Evolutionary conservation across 768 basidiomycete species (phyloP).

Genomic region (Phallus indusiatus): DNA sequence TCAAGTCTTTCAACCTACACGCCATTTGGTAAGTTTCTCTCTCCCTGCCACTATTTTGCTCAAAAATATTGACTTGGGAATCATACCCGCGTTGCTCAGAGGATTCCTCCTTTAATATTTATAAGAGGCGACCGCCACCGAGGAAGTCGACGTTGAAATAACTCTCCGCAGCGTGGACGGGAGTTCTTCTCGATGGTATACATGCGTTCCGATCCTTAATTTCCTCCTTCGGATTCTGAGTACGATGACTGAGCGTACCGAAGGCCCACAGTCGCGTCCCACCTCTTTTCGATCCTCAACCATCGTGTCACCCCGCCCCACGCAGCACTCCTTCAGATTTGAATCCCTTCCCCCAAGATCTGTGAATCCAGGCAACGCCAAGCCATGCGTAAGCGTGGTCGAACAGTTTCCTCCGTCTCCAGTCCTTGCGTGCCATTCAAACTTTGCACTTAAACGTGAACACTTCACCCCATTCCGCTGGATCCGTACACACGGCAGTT

Average conservation of each 20-base stretch:
- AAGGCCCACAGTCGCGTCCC: conserved; percentile 55
- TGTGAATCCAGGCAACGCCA: conserved; percentile 30
- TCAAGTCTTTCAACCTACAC: conserved; percentile 6
- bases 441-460: conserved; percentile 94
- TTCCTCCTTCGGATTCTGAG: conserved; percentile 45
- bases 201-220: conserved; percentile 20
- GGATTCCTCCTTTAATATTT: conserved; percentile 34
- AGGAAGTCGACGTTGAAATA: conserved; percentile 50
- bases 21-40: background rate
- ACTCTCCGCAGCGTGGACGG: conserved; percentile 60
- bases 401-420: conserved; percentile 26
- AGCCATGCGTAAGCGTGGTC: conserved; percentile 42
- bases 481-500: conserved; percentile 74
- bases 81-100: conserved; percentile 19
- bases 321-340: background rate
- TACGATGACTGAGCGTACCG: conserved; percentile 70
- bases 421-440: conserved; percentile 81
- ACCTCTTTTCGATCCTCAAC: conserved; percentile 21
- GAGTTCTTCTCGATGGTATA: conserved; percentile 58
- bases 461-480: conserved; percentile 64
- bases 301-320: background rate
- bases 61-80: background rate
- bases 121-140: conserved; percentile 41
- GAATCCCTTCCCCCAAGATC: conserved; percentile 23
- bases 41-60: background rate